A percentile compares a stretch with the other conserved stretches of the same genome.
Evolutionary conservation across 345 rosid genomes (phyloP).

Genomic region (Rhodomyrtus tomentosa): DNA sequence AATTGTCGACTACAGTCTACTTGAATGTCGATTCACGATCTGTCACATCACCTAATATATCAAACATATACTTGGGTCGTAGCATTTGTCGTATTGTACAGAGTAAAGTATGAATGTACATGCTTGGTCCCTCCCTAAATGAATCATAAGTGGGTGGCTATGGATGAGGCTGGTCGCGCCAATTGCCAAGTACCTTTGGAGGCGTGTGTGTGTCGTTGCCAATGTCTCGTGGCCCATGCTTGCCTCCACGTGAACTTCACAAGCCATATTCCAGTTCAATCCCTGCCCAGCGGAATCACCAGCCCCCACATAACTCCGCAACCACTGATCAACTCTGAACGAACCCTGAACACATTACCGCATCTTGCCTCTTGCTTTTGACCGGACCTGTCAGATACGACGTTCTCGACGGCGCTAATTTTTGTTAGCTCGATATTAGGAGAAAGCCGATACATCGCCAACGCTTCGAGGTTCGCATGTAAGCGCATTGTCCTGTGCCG

Average conservation of each 20-base stretch:
- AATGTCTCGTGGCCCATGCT: conserved; percentile 2
- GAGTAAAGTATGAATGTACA: neutral
- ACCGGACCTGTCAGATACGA: neutral
- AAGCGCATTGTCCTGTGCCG: neutral
- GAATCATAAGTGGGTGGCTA: neutral
- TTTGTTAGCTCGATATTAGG: neutral
- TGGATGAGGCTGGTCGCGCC: neutral
- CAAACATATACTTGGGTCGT: neutral
- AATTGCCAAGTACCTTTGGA: neutral
- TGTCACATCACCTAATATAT: neutral
- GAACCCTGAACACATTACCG: neutral
- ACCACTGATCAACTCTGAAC: neutral
- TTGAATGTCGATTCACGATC: neutral
- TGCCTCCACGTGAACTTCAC: conserved; percentile 35
- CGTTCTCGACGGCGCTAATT: neutral
- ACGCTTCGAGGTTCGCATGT: neutral
- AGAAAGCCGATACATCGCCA: neutral
- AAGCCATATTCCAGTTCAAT: neutral
- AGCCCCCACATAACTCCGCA: neutral
- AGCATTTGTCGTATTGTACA: neutral
- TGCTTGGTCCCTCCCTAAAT: neutral
- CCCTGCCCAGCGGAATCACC: neutral
- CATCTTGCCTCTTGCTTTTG: neutral
- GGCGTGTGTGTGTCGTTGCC: neutral
- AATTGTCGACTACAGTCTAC: neutral